These are phyloP conservation scores for Gymnopus androsaceus DNA, from an alignment of 1,284 basidiomycete species.

Conservation along the genomic window DNA sequence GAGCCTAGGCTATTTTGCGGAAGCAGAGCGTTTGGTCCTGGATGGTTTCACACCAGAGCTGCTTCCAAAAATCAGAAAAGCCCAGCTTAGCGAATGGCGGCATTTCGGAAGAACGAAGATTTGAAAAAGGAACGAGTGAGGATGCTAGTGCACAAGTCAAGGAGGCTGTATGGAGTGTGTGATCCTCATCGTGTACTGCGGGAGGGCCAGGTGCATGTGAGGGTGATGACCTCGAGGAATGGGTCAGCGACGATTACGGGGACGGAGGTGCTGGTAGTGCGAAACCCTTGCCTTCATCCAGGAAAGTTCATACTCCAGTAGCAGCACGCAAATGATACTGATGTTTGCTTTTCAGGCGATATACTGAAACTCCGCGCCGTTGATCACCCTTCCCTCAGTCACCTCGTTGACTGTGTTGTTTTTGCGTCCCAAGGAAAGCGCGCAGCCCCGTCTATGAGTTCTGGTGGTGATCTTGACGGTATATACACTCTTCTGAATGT, in stretches of 20 bases:
- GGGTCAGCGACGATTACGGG: constrained; percentile 58
- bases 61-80: constrained; percentile 38
- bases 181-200: constrained; percentile 62
- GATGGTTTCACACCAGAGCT: constrained; percentile 48
- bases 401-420: constrained; percentile 66
- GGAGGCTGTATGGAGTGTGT: constrained; percentile 64
- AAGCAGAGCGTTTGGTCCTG: constrained; percentile 55
- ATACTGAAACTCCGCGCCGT: constrained; percentile 64
- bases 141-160: constrained; percentile 62
- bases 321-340: not conserved
- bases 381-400: constrained; percentile 46
- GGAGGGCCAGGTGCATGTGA: constrained; percentile 64
- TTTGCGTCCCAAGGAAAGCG: constrained; percentile 63
- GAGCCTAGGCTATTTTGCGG: constrained; percentile 45
- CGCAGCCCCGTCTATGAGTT: constrained; percentile 68
- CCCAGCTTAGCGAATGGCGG: constrained; percentile 48
- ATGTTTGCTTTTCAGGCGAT: constrained; percentile 44
- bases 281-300: constrained; percentile 69
- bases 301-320: constrained; percentile 33
- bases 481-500: not conserved
- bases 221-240: constrained; percentile 51
- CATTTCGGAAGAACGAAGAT: constrained; percentile 51
- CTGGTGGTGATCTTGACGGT: constrained; percentile 66
- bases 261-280: constrained; percentile 59
- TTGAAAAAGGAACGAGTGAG: constrained; percentile 49